Evolutionary conservation across 2,329 filamentous ascomycete species (phyloP).

Genomic region (Lasiodiplodia hormozganensis): DNA sequence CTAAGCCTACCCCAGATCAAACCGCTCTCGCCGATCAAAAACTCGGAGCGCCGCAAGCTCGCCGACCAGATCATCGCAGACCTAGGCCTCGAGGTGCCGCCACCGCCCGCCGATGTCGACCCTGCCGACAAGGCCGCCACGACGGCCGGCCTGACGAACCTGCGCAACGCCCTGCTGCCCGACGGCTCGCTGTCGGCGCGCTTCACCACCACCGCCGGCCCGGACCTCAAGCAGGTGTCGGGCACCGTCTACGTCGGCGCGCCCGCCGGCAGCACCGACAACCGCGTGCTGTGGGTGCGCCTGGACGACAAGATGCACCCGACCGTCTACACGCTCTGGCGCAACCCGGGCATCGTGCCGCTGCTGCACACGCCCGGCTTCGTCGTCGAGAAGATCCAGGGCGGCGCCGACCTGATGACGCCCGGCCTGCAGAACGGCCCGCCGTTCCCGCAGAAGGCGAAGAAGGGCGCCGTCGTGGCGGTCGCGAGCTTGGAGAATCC

Average conservation of each 20-base stretch:
- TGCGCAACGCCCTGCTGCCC: slow-evolving; percentile 67
- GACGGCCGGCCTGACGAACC: slow-evolving; percentile 54
- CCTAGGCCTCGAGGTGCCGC: slow-evolving; percentile 60
- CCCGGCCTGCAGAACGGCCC: slow-evolving; percentile 70
- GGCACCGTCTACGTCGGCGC: slow-evolving; percentile 70
- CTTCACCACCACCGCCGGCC: slow-evolving; percentile 70
- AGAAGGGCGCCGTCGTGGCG: slow-evolving; percentile 67
- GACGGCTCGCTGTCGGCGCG: slow-evolving; percentile 68
- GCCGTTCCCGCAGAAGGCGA: slow-evolving; percentile 66
- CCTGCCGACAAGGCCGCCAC: slow-evolving; percentile 53
- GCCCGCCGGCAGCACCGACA: slow-evolving; percentile 59
- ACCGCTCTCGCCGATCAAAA: slow-evolving; percentile 69
- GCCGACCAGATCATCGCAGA: slow-evolving; percentile 72
- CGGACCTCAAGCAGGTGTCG: slow-evolving; percentile 65
- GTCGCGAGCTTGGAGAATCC: slow-evolving; percentile 66
- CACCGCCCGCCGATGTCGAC: slow-evolving; percentile 43
- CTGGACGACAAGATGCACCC: slow-evolving; percentile 64
- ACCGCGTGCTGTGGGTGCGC: slow-evolving; percentile 70
- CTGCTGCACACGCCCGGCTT: slow-evolving; percentile 69
- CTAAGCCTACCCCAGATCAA: slow-evolving; percentile 62
- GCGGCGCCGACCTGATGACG: slow-evolving; percentile 73
- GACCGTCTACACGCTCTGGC: slow-evolving; percentile 71
- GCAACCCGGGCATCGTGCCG: slow-evolving; percentile 65
- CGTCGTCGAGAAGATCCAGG: slow-evolving; percentile 67
- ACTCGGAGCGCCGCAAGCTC: slow-evolving; percentile 70